Evolutionary conservation across 2,329 filamentous ascomycete genomes (phyloP), one percentile per base, ranked within the genome.

Genomic region (Beauveria caledonica): DNA sequence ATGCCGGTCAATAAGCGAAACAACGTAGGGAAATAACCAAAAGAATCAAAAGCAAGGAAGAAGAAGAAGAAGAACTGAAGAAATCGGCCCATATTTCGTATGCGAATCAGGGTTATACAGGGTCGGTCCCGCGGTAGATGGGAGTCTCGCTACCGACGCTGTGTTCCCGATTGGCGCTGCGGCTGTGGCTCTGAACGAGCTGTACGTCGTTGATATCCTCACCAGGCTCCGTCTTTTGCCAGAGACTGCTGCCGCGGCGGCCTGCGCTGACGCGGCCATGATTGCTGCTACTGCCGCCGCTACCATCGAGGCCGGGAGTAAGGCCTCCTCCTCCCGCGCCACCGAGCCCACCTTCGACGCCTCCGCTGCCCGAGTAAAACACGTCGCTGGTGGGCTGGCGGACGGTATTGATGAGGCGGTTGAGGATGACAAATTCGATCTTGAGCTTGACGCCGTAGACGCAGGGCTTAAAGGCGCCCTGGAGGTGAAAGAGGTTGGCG

Each of bases 361-460:
- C 50, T 23, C 15, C 44, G 27, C 58, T 44, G 25, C 49, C 59
- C 23, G 51, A 55, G 45, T 49, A 50, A 19, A 60, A 60, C 25
- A 55, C 48, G 11, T 55, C 60, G 46, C 52, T 61, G 10, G 36
- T 45, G 10, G 49, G 39, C 33, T 56, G 62, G 27, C 60, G 62
- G 49, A 66, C 56, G 17, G 68, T 70, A 39, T 72, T 67, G 5
- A 75, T 71, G 2, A 76, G 66, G 10, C 71, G 70, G 61, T 75
- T 76, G 29, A 76, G 70, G 8, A 76, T 75, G 33, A 70, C 70
- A 57, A 75, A 74, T 36, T 76, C 74, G 8, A 75, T 64, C 63
- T 76, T 76, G 58, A 76, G 68, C 63, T 76, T 76, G 29, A 73
- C 64, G 60, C 72, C 72, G 62, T 76, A 76, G 2, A 73, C 71